phyloP scores from a whole-genome alignment of 1,284 basidiomycete species.

The Marasmius fiardii region DNA sequence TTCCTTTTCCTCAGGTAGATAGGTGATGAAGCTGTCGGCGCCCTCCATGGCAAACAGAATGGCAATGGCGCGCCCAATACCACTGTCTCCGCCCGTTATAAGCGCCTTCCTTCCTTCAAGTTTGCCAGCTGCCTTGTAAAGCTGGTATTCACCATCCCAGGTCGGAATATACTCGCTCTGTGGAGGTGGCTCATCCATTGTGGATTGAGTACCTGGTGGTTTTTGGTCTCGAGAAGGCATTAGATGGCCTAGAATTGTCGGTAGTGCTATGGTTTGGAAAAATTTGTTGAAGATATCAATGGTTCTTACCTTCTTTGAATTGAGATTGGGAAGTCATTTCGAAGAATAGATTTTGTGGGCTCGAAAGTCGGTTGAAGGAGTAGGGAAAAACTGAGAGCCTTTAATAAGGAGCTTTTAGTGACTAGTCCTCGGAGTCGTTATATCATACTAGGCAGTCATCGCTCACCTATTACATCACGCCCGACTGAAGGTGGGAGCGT shows the following conservation, averaged over 20 bases:
- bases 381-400: too few relatives aligned
- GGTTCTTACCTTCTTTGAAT: too few relatives aligned
- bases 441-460: too few relatives aligned
- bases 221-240: constrained; percentile 22
- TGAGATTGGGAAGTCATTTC: too few relatives aligned
- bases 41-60: constrained; percentile 65
- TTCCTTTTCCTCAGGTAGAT: constrained; percentile 50
- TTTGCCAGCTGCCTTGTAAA: constrained; percentile 17
- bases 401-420: too few relatives aligned
- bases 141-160: constrained; percentile 38
- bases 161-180: constrained; percentile 6
- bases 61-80: constrained; percentile 58
- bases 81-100: constrained; percentile 54
- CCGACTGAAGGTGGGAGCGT: too few relatives aligned
- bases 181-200: not conserved
- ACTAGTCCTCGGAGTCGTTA: too few relatives aligned
- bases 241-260: not conserved
- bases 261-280: too few relatives aligned
- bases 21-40: constrained; percentile 61
- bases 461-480: too few relatives aligned
- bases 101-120: constrained; percentile 57
- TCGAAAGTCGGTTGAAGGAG: too few relatives aligned
- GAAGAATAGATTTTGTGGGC: too few relatives aligned
- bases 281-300: too few relatives aligned
- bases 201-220: not conserved